A percentile compares a stretch with the other conserved stretches of the same genome.
Conservation (phyloP, 352 stramenopile genomes). For the Pythium chondricola region DNA sequence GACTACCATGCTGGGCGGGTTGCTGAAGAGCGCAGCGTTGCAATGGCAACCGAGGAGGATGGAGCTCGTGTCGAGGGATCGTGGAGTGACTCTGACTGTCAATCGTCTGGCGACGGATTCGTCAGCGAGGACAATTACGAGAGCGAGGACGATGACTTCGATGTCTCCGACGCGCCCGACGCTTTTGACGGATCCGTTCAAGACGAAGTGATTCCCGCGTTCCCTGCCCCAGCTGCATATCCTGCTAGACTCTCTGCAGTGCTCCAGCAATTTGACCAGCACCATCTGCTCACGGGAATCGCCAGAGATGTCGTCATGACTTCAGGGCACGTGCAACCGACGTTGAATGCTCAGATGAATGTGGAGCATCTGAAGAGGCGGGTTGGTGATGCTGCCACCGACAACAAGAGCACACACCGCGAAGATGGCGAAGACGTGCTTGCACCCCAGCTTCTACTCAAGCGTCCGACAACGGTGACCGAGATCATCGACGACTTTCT, state of each 20-base stretch:
- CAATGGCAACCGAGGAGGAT: background rate
- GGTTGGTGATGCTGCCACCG: background rate
- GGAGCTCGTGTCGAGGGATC: background rate
- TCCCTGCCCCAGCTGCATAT: no score
- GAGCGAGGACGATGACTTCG: no score
- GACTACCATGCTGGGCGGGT: constrained; percentile 6
- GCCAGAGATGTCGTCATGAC: background rate
- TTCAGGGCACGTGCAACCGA: background rate
- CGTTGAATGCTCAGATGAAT: no score
- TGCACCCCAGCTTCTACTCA: no score
- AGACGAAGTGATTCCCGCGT: no score
- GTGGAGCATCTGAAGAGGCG: background rate
- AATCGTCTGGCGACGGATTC: background rate
- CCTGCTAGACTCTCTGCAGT: no score
- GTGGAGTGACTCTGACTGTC: background rate
- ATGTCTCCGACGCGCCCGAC: no score
- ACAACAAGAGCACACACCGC: no score
- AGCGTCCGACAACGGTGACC: background rate
- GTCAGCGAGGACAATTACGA: background rate
- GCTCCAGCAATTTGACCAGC: background rate
- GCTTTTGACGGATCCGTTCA: no score
- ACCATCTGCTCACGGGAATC: background rate
- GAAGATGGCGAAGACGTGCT: no score
- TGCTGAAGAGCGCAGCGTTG: background rate
- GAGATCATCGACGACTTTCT: constrained; percentile 1